A percentile compares a stretch with the other conserved stretches of the same genome.
Evolutionary conservation across 1,284 basidiomycete species (phyloP).

Genomic region (Cutaneotrichosporon cutaneum): DNA sequence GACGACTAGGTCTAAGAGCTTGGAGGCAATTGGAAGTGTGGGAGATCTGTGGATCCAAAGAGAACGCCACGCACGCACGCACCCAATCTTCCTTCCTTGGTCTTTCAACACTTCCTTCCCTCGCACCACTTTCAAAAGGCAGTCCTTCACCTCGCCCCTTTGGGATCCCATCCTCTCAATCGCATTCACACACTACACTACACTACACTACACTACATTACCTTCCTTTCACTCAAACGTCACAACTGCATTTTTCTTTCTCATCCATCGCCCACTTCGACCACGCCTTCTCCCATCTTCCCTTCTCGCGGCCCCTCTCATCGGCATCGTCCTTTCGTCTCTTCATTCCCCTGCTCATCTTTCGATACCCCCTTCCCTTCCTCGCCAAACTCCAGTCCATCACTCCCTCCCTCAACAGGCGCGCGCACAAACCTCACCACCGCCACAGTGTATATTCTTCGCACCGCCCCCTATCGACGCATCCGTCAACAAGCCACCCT

Average conservation of each 20-base stretch:
- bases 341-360: not conserved
- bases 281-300: not conserved
- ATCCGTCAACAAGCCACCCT: not conserved
- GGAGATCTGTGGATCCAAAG: not conserved
- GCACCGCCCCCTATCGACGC: not conserved
- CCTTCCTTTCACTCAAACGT: no score
- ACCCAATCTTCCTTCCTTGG: not conserved
- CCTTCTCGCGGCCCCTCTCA: not conserved
- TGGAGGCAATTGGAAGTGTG: not conserved
- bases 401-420: not conserved
- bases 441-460: not conserved
- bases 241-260: not conserved
- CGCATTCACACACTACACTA: not conserved
- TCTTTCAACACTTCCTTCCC: not conserved
- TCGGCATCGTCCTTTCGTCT: not conserved
- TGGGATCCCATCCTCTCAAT: not conserved
- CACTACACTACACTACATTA: no score
- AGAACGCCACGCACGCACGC: not conserved
- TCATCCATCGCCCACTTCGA: not conserved
- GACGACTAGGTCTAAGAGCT: no score
- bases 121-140: no score
- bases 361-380: conserved; percentile 1
- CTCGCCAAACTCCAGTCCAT: not conserved
- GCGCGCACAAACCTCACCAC: not conserved
- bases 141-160: not conserved